Base-by-base conservation (phyloP, 2,329 filamentous ascomycete genomes). In the Sporothrix pallida region DNA sequence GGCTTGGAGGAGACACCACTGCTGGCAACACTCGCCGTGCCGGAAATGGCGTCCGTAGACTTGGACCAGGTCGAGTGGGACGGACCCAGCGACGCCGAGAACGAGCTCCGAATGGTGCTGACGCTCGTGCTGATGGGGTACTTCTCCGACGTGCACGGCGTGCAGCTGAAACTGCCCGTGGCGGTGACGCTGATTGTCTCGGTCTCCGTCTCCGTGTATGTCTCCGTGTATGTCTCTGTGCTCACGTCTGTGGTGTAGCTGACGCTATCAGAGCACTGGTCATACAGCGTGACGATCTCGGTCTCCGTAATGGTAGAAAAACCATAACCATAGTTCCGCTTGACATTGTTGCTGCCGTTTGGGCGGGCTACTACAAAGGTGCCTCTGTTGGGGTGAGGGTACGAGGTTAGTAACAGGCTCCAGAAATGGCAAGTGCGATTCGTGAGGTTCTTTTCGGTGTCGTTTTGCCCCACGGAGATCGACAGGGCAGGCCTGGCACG, bases 301-400 rank as follows among this genome's bases (percentile, higher is more conserved):
- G 76, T 76, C 31, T 74, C 71, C 50, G 74, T 76, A 56, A 75
- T 17, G 42, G 72, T 74, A 5, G 75, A 73, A 26, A 74, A 76
- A 58, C 72, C 73, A 50, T 76, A 75, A 44, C 48, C 75, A 23
- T 42, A 42, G 48, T 68, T 68, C 23, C 71, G 74, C 68, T 75
- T 71, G 52, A 23, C 76, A n/a, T 74, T 60, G 70, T 73, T 65
- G 31, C 68, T 44, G 42, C 12, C 72, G 44, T 73, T 72, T 60
- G 74, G 74, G 15, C 50, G 75, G 44, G 76, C 76, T 10, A 46
- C 73, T 7, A 63, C 75, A 10, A 77, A 74, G 13, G 74, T 71
- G 72, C 73, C 42, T 42, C 48, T 69, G 65, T 17, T 58, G 15
- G 31, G 31, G 23, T 26, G 23, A 26, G 31, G 31, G 31, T 37